phyloP scores from a whole-genome alignment of 2,329 filamentous ascomycete genomes.

The Lizonia empirigonia region DNA sequence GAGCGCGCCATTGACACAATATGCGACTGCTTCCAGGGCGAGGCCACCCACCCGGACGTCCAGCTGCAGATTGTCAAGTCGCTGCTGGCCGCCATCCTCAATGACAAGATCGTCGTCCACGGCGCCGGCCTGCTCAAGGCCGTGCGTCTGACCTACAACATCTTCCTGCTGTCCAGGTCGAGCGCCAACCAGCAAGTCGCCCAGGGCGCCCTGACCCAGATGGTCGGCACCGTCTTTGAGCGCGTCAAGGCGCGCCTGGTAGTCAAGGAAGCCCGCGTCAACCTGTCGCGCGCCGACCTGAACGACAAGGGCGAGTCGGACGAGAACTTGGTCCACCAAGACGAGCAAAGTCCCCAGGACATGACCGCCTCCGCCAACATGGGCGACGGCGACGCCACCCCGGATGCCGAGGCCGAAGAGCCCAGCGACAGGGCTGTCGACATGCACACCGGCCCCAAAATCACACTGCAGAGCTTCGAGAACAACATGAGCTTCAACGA shows the following conservation, averaged over 20 bases:
- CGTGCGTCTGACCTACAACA: conserved; percentile 97
- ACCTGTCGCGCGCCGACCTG: conserved; percentile 54
- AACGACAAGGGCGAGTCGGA: conserved; percentile 44
- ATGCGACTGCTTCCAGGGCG: conserved; percentile 98
- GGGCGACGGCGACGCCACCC: not conserved
- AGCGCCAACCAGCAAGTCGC: conserved; percentile 96
- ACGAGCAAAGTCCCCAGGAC: conserved; percentile 28
- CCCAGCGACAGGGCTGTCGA: conserved; percentile 53
- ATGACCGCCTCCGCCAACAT: conserved; percentile 36
- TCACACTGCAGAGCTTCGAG: conserved; percentile 72
- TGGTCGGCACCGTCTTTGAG: conserved; percentile 98
- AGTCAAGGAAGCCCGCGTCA: conserved; percentile 80
- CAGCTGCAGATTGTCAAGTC: conserved; percentile 99
- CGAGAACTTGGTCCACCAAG: conserved; percentile 38
- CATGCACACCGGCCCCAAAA: conserved; percentile 60
- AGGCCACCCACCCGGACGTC: conserved; percentile 87
- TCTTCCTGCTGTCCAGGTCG: conserved; percentile 93
- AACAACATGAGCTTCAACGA: conserved; percentile 70
- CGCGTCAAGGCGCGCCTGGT: conserved; percentile 85
- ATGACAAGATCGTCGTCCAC: conserved; percentile 98
- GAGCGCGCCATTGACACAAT: conserved; percentile 98
- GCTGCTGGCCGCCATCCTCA: conserved; percentile 88
- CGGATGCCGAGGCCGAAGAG: conserved; percentile 36
- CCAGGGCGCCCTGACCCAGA: conserved; percentile 94
- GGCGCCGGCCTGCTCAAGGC: conserved; percentile 95